Evolutionary conservation across 2,329 filamentous ascomycete species (phyloP), one percentile per base, ranked within the genome.

Genomic region (Exophiala phaeomuriformis): DNA sequence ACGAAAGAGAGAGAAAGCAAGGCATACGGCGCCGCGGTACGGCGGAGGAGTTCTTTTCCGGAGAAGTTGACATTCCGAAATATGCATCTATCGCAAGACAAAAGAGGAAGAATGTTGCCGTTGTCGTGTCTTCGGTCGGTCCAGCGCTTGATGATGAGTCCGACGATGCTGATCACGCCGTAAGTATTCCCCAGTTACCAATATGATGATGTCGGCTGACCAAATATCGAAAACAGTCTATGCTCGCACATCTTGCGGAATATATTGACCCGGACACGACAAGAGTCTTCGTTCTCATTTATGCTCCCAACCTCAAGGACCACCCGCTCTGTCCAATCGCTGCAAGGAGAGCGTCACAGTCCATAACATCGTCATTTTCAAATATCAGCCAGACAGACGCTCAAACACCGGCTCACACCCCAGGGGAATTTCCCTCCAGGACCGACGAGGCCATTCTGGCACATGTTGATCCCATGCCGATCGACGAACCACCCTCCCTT

Each of bases 281-380:
- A 60, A 87, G 88, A 66, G 77, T 96, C 28, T 94, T 95, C 65
- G 79, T 97, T 53, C 77, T 97, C 61, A 91, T 97, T 66, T 95
- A 95, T 70, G 83, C 88, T 2, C 91, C 91, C 1, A 78, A 81
- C 48, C 73, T 95, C 50, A 88, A 89, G 70, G 84, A 89, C 49
- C 75, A 79, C 56, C 70, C 74, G 49, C 68, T 79, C 53, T 77
- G 84, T 65, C 65, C 36, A 59, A 66, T 53, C 60, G 61, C 47
- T 39, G 47, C 51, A 63, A 65, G 53, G 5, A 62, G 62, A 73
- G 63, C 72, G 68, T 66, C 79, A 67, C 74, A 81, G 72, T 72
- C 79, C 10, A 62, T 62, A 56, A 53, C 61, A 19, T 94, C 88
- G 49, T 94, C 90, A 3, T 95, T 89, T 74, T 90, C 88, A 60